These are phyloP conservation scores for Puccinia polysora DNA, from an alignment of 1,284 basidiomycete genomes.

Conservation along the genomic window DNA sequence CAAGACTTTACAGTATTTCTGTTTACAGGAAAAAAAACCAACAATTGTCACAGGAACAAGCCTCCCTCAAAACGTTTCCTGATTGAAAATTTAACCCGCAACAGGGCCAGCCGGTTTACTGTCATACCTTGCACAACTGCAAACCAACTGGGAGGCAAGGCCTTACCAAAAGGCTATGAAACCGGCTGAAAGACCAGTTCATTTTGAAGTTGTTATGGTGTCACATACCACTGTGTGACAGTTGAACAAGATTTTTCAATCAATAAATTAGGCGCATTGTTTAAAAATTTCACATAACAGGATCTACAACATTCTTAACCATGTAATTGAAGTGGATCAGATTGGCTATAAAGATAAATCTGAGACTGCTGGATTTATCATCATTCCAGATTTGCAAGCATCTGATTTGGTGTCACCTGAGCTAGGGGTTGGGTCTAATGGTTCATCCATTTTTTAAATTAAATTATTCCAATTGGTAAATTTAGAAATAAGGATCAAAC, in stretches of 20 bases:
- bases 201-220: too few relatives aligned
- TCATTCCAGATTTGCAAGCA: constrained; percentile 71
- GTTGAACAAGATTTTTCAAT: constrained; percentile 5
- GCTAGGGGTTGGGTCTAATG: neutral
- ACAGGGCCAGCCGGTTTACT: too few relatives aligned
- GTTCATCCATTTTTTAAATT: neutral
- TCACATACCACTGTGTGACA: too few relatives aligned
- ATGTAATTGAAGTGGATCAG: constrained; percentile 71
- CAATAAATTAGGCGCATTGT: constrained; percentile 28
- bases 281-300: constrained; percentile 61
- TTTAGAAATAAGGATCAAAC: constrained; percentile 53
- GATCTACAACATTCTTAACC: constrained; percentile 80
- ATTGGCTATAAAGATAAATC: constrained; percentile 65
- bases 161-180: too few relatives aligned
- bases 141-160: too few relatives aligned
- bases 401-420: neutral
- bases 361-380: constrained; percentile 64
- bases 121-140: too few relatives aligned
- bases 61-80: too few relatives aligned
- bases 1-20: too few relatives aligned
- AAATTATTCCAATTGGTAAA: neutral
- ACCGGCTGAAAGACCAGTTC: too few relatives aligned
- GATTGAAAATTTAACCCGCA: too few relatives aligned
- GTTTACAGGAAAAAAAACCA: too few relatives aligned
- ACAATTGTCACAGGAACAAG: too few relatives aligned